Evolutionary conservation across 148 eudicot genomes (phyloP).

Genomic region (Polygonum maritimum): DNA sequence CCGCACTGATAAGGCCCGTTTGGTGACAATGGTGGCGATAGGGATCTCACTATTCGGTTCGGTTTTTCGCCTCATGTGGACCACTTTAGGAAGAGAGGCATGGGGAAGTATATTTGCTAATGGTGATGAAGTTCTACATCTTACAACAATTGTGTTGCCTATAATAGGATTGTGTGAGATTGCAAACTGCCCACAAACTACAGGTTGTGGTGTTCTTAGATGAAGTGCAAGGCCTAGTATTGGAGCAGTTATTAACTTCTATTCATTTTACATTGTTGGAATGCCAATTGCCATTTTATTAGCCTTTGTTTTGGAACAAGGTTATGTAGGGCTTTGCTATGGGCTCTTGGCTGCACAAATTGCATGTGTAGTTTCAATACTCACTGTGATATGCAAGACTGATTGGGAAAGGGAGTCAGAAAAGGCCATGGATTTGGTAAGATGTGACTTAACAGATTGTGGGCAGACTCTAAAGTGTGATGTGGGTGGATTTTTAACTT

Average conservation of each 20-base stretch:
- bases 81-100: conserved; percentile 57
- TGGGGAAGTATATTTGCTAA: conserved; percentile 64
- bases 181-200: conserved; percentile 88
- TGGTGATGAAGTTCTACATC: conserved; percentile 59
- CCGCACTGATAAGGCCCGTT: conserved; percentile 52
- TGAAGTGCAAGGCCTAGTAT: conserved; percentile 68
- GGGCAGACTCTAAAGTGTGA: conserved; percentile 29
- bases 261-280: conserved; percentile 68
- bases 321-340: conserved; percentile 66
- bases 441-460: conserved; percentile 24
- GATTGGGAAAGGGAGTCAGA: conserved; percentile 66
- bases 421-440: conserved; percentile 65
- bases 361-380: conserved; percentile 48
- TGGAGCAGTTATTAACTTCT: conserved; percentile 70
- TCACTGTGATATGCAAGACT: conserved; percentile 42
- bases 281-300: conserved; percentile 56
- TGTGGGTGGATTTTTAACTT: conserved; percentile 23
- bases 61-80: conserved; percentile 46
- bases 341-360: conserved; percentile 75
- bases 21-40: conserved; percentile 49
- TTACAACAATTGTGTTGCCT: conserved; percentile 55
- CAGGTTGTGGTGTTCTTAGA: conserved; percentile 76
- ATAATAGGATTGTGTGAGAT: conserved; percentile 78
- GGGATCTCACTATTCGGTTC: conserved; percentile 46
- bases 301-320: conserved; percentile 47